These are phyloP conservation scores for Dactylellina leptospora DNA, from an alignment of 2,329 filamentous ascomycete genomes.

Conservation along the genomic window DNA sequence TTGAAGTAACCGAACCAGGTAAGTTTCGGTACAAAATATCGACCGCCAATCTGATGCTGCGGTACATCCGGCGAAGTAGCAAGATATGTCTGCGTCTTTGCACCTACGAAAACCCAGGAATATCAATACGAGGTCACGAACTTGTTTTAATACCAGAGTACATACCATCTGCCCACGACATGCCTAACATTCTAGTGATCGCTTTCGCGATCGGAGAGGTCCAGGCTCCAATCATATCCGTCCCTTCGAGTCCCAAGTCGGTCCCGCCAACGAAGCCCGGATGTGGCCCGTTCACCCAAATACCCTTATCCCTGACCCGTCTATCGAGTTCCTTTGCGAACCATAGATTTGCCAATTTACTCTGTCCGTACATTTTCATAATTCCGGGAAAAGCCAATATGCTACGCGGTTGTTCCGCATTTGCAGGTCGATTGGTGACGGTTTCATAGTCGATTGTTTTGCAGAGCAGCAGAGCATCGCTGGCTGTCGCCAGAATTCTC, in stretches of 20 bases:
- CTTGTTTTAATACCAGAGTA: not conserved
- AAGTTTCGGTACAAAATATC: slow-evolving; percentile 49
- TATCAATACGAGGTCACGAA: not conserved
- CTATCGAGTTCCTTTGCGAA: slow-evolving; percentile 63
- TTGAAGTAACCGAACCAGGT: slow-evolving; percentile 52
- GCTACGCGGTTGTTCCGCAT: slow-evolving; percentile 18
- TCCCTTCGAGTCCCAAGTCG: slow-evolving; percentile 30
- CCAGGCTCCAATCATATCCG: slow-evolving; percentile 22
- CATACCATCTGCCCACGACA: slow-evolving; percentile 23
- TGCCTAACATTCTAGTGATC: slow-evolving; percentile 19
- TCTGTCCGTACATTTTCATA: slow-evolving; percentile 62
- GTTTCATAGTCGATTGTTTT: slow-evolving; percentile 56
- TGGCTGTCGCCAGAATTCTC: slow-evolving; percentile 56
- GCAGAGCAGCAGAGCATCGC: slow-evolving; percentile 58
- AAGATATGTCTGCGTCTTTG: slow-evolving; percentile 54
- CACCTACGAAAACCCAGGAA: slow-evolving; percentile 42
- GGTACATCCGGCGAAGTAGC: slow-evolving; percentile 44
- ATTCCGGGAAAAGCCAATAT: slow-evolving; percentile 55
- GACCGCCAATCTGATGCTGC: slow-evolving; percentile 49
- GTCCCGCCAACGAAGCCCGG: slow-evolving; percentile 51
- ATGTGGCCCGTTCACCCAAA: slow-evolving; percentile 58
- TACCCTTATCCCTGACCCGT: slow-evolving; percentile 69
- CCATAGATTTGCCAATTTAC: slow-evolving; percentile 64
- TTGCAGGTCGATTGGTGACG: slow-evolving; percentile 20
- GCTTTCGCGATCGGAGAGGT: slow-evolving; percentile 1